phyloP scores from a whole-genome alignment of 345 rosid species.

The Eucalyptus cladocalyx region DNA sequence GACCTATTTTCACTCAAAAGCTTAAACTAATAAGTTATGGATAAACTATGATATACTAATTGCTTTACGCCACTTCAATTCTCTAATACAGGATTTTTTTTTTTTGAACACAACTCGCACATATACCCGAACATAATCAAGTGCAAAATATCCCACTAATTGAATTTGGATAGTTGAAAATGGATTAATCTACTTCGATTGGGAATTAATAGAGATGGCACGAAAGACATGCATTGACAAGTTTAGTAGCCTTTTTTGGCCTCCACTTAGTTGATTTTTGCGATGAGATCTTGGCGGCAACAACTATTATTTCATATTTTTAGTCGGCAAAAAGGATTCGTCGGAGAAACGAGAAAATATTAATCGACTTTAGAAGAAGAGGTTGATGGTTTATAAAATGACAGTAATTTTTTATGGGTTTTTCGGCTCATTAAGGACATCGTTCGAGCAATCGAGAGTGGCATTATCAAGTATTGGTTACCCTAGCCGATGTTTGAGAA shows the following conservation, averaged over 20 bases:
- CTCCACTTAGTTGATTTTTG: neutral
- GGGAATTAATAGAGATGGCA: neutral
- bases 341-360: neutral
- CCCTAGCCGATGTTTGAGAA: neutral
- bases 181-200: neutral
- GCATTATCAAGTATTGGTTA: neutral
- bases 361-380: neutral
- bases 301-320: neutral
- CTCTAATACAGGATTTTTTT: too few species aligned
- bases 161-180: neutral
- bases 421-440: neutral
- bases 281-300: neutral
- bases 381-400: neutral
- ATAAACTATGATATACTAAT: accelerated
- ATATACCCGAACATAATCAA: neutral
- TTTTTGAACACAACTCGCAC: too few species aligned
- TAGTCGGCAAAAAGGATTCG: neutral
- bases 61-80: too few species aligned
- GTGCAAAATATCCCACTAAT: neutral
- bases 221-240: neutral
- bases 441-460: neutral
- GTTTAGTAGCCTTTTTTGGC: neutral
- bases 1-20: accelerated
- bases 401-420: neutral
- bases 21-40: too few species aligned